Base-by-base conservation (phyloP, 73 alveolate species). In the Paramecium sonneborni region DNA sequence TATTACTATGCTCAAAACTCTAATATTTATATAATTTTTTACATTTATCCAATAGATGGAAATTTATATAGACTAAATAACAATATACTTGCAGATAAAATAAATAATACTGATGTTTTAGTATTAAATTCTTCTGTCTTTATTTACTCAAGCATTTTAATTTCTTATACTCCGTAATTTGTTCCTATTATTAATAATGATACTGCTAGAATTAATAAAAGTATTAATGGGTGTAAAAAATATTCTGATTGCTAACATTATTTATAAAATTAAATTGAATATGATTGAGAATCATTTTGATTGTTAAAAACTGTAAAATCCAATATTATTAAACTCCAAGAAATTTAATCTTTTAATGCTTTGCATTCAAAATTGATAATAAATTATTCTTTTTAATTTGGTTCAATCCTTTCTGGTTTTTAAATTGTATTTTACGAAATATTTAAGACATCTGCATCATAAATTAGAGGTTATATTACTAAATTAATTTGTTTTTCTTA, bases 11-110 rank as follows among this genome's bases (percentile, higher is more conserved):
- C 43, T 43, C 18, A 46, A 44, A 6, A 79, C 37, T 3, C 90
- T 43, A 30, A 23, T 23, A 43, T 15, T 23, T 6, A 41, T 79
- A 43, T 30, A 12, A 2, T 20, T 32, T 1, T 3, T 72, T 72
- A 72, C 86, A 79, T 5, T 79, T 79, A 39, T 43, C 90, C 90
- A 11, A 79, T 79, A 0, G 3, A 21, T 30, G 90, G 90, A 34
- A 79, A 79, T 79, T 79, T 79, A 44, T 15, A 79, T 24, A 79
- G 30, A 18, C 34, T 15, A 24, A 79, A 11, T 34, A 79, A 43
- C 32, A 79, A 26, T 3, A 79, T 26, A 79, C 90, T 79, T 1
- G 90, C 69, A 24, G 46, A 20, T 30, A 79, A 79, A 11, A 79
- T 79, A 44, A 79, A 79, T 8, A 46, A 39, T 2, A 79, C 26